Evolutionary conservation across 202 grass and related monocot species (phyloP).

Genomic region (Alloteropsis angusta): DNA sequence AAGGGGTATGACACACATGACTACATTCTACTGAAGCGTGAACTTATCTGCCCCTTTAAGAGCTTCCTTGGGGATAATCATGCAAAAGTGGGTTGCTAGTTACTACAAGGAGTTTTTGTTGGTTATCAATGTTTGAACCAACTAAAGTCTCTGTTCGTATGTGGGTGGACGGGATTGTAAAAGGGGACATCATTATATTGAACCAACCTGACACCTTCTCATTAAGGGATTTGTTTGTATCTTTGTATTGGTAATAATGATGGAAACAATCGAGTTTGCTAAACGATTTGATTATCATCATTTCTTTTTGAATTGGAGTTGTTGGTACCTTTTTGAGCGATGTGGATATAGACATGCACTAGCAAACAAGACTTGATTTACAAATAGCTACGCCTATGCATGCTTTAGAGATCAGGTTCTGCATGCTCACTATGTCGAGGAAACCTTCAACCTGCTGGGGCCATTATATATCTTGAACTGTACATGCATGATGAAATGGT

Average conservation of each 20-base stretch:
- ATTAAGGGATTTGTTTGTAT: background rate
- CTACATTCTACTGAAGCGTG: background rate
- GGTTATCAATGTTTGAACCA: background rate
- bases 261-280: background rate
- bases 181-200: background rate
- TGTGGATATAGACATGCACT: background rate
- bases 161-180: background rate
- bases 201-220: background rate
- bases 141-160: background rate
- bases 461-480: background rate
- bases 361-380: background rate
- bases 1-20: background rate
- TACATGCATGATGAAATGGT: background rate
- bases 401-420: background rate
- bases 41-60: background rate
- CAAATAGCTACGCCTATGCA: background rate
- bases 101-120: conserved; percentile 1
- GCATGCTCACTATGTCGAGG: background rate
- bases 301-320: background rate
- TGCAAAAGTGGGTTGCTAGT: background rate
- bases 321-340: background rate
- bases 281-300: background rate
- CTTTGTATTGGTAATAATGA: background rate
- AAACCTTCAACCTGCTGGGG: background rate
- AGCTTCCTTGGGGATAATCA: background rate